These are phyloP conservation scores for Dendrobium catenatum DNA, from an alignment of 106 monocot species.

Conservation along the genomic window DNA sequence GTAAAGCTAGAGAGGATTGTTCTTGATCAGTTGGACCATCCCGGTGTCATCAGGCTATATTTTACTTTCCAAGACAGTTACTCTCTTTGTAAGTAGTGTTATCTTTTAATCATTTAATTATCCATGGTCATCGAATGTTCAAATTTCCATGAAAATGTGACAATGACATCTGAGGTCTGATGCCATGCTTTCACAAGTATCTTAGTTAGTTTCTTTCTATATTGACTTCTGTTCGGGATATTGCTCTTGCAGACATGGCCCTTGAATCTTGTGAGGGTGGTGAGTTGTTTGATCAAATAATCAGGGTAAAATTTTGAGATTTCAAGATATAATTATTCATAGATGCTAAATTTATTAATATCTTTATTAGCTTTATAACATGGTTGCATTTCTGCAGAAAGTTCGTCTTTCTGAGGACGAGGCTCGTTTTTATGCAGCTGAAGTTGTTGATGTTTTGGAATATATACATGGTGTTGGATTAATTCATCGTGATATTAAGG, in stretches of 20 bases:
- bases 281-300: conserved; percentile 97
- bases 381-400: conserved; percentile 53
- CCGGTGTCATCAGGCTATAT: conserved; percentile 76
- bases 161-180: not conserved
- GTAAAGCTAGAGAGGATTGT: conserved; percentile 94
- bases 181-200: not conserved
- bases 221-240: not conserved
- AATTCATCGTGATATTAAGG: conserved; percentile 99
- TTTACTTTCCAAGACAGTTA: conserved; percentile 95
- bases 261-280: conserved; percentile 99
- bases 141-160: not conserved
- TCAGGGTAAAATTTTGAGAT: conserved; percentile 40
- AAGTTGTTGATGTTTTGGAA: conserved; percentile 90
- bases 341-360: not conserved
- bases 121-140: not conserved
- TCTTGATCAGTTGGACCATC: conserved; percentile 97
- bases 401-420: conserved; percentile 75
- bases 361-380: conserved; percentile 3
- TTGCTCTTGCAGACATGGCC: conserved; percentile 72
- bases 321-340: conserved; percentile 2
- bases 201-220: conserved; percentile 1
- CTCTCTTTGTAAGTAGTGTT: conserved; percentile 73
- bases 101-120: not conserved
- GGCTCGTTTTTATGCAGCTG: conserved; percentile 96
- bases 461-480: conserved; percentile 85